Evolutionary conservation across 257 asterid species (phyloP).

Genomic region (Solanum lignicaule): DNA sequence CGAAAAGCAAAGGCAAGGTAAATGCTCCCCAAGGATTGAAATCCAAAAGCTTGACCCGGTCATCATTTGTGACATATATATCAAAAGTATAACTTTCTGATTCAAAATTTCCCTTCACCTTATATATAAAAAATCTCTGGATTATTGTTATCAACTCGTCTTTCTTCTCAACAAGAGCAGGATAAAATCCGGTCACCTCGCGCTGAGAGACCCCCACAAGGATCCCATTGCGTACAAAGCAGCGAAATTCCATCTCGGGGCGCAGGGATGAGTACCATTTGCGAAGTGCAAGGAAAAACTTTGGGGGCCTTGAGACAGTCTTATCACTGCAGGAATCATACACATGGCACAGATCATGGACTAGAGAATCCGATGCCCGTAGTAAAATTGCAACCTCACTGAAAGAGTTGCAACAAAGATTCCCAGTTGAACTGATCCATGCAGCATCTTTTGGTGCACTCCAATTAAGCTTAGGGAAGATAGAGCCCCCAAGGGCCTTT

Average conservation of each 20-base stretch:
- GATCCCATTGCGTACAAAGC: slow-evolving; percentile 38
- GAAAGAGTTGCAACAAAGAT: slow-evolving; percentile 63
- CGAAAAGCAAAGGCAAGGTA: slow-evolving; percentile 62
- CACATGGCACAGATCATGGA: slow-evolving; percentile 72
- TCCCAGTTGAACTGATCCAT: slow-evolving; percentile 76
- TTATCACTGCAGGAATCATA: slow-evolving; percentile 62
- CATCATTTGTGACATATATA: slow-evolving; percentile 57
- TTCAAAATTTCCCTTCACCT: slow-evolving; percentile 40
- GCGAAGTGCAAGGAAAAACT: slow-evolving; percentile 64
- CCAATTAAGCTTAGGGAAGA: slow-evolving; percentile 89
- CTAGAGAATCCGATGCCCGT: slow-evolving; percentile 63
- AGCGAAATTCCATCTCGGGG: slow-evolving; percentile 91
- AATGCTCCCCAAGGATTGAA: slow-evolving; percentile 89
- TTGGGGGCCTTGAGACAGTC: slow-evolving; percentile 49
- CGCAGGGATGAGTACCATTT: slow-evolving; percentile 65
- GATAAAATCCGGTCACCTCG: slow-evolving; percentile 80
- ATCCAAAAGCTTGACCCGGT: slow-evolving; percentile 70
- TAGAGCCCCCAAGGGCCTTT: slow-evolving; percentile 69
- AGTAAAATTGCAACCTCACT: slow-evolving; percentile 68
- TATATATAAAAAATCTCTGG: slow-evolving; percentile 25
- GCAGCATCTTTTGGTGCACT: slow-evolving; percentile 87
- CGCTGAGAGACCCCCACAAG: slow-evolving; percentile 72
- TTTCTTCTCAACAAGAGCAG: slow-evolving; percentile 44
- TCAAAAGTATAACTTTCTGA: slow-evolving; percentile 59
- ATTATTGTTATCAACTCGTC: slow-evolving; percentile 23